Evolutionary conservation across 192 early-diverging fungal genomes (phyloP), one percentile per base, ranked within the genome.

Genomic region (Helicostylum pulchrum): DNA sequence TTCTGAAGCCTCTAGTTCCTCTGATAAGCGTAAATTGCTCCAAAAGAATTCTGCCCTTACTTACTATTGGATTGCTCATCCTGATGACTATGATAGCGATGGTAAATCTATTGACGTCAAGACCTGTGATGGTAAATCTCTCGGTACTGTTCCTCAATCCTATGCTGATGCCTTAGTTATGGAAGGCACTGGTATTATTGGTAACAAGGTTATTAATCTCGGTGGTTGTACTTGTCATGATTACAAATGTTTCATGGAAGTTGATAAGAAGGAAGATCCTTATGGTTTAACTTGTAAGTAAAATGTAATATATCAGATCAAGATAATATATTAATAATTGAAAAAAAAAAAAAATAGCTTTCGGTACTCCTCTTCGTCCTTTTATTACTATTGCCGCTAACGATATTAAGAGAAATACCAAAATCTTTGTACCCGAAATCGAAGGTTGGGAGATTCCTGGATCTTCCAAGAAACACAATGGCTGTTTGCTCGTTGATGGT

Each of bases 31-130:
- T 17, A 68, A 74, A 55, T 36, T 65, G 7, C 49, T 74, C 30
- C 73, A 74, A 57, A 65, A 52, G n/a, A 15, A 19, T 2, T 53
- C 57, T 19, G 73, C 58, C 7, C 64, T 74, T 26, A 74, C 73
- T 19, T 74, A 74, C 53, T 74, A 74, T 57, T 74, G 73, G 73
- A 74, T 74, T 61, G 73, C 73, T 53, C 45, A 54, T 36, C 67
- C 62, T 20, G 49, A 57, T 47, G 62, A 65, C 14, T 74, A 74
- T 49, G 48, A 36, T 1, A 14, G 23, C 10, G 47, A 34, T 0
- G 62, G 67, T 7, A 55, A 54, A 30, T 55, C 42, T 30, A 64
- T 69, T 20, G 43, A 45, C n/a, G 42, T 74, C 57, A 69, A 66
- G 39, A 74, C 73, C 15, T 74, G 73, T 17, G 45, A 63, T 46